Evolutionary conservation across 2,329 filamentous ascomycete genomes (phyloP).

Genomic region (Phialophora macrospora): DNA sequence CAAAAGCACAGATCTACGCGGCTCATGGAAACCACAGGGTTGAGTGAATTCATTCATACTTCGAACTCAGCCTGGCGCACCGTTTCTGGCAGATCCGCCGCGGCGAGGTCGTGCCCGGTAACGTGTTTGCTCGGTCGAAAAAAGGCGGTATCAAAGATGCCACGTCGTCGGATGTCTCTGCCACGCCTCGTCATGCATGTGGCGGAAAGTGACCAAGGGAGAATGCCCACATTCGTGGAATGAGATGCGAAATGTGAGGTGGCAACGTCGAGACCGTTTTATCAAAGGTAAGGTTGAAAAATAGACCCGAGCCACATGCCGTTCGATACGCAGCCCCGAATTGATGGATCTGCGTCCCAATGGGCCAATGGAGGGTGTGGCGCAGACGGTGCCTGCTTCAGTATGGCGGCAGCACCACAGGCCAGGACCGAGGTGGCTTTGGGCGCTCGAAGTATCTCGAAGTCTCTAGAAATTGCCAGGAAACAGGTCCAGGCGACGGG

Average conservation of each 20-base stretch:
- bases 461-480: neutral
- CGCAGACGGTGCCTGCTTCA: neutral
- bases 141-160: neutral
- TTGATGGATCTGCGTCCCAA: constrained; percentile 4
- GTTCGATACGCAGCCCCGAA: constrained; percentile 9
- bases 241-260: neutral
- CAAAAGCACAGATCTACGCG: neutral
- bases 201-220: neutral
- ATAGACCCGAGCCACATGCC: constrained; percentile 3
- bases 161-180: neutral
- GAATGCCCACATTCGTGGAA: neutral
- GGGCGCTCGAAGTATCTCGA: neutral
- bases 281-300: constrained; percentile 3
- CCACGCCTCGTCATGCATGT: neutral
- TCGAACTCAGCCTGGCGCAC: neutral
- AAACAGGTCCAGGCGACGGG: neutral
- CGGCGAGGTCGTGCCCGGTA: neutral
- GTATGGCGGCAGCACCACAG: neutral
- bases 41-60: constrained; percentile 10
- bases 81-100: neutral
- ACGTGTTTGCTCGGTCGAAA: neutral
- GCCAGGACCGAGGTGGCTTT: neutral
- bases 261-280: constrained; percentile 3
- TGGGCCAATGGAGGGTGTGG: constrained; percentile 9
- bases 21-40: constrained; percentile 1